Evolutionary conservation across 2,329 filamentous ascomycete species (phyloP).

Genomic region (Aspergillus piperis): DNA sequence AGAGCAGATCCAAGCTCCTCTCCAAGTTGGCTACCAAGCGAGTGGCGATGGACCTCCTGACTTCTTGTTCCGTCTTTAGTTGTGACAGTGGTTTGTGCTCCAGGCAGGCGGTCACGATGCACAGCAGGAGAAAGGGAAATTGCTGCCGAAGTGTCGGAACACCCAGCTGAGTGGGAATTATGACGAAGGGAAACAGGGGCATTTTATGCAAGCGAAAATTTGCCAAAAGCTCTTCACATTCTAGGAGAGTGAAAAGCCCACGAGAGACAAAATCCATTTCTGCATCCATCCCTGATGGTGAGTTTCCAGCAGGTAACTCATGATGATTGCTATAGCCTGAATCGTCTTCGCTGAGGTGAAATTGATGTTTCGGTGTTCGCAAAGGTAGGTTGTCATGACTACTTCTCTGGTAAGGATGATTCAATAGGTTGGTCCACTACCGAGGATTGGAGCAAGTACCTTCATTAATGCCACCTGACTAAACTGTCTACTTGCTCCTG

Average conservation of each 20-base stretch:
- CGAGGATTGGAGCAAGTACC: neutral
- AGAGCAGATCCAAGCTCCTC: conserved; percentile 12
- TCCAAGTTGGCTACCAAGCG: conserved; percentile 5
- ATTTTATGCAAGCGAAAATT: conserved; percentile 11
- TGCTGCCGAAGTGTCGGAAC: neutral
- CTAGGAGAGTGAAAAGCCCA: neutral
- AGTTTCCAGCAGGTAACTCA: neutral
- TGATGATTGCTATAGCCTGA: neutral
- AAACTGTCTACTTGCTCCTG: neutral
- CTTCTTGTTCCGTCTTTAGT: neutral
- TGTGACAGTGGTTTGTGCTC: conserved; percentile 1
- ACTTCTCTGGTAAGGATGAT: neutral
- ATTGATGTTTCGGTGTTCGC: neutral
- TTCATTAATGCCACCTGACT: neutral
- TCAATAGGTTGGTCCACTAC: neutral
- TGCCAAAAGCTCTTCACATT: neutral
- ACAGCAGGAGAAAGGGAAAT: conserved; percentile 9
- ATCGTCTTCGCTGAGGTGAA: neutral
- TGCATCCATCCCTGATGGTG: neutral
- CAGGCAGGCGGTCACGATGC: neutral
- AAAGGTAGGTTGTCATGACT: neutral
- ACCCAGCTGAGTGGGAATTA: neutral
- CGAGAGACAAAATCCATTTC: neutral
- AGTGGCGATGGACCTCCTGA: conserved; percentile 1
- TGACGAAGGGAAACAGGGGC: conserved; percentile 13